phyloP scores from a whole-genome alignment of 306 rosid species.

The Cicer judaicum region DNA sequence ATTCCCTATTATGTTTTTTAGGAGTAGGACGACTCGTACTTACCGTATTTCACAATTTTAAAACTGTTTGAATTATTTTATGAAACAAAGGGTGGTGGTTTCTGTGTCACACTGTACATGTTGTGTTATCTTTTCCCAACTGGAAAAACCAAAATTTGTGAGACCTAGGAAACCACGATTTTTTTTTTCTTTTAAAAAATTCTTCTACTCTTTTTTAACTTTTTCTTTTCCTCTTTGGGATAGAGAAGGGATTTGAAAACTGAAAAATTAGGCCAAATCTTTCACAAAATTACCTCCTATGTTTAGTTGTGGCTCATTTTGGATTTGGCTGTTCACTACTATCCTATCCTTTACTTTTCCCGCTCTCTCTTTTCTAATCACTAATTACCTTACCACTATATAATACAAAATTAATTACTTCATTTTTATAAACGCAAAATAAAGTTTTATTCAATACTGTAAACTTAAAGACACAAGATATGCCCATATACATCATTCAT shows the following conservation, averaged over 20 bases:
- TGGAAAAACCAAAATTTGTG: constrained; percentile 38
- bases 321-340: constrained; percentile 34
- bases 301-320: constrained; percentile 44
- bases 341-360: constrained; percentile 31
- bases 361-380: constrained; percentile 30
- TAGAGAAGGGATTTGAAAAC: constrained; percentile 18
- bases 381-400: too few relatives aligned
- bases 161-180: constrained; percentile 58
- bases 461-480: too few relatives aligned
- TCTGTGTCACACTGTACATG: not conserved
- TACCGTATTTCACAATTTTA: constrained; percentile 27
- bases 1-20: constrained; percentile 38
- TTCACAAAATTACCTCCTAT: constrained; percentile 50
- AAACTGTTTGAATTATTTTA: not conserved
- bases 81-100: not conserved
- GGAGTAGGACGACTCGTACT: not conserved
- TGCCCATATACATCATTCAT: too few relatives aligned
- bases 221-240: constrained; percentile 48
- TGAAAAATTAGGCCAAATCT: constrained; percentile 47
- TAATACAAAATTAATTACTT: too few relatives aligned
- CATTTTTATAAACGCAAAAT: too few relatives aligned
- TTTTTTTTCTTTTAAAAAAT: constrained; percentile 19
- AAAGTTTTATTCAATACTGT: too few relatives aligned
- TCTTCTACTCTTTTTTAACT: constrained; percentile 1
- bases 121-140: constrained; percentile 25